Percentiles rank a stretch among this genome's conserved stretches.
Evolutionary conservation across 2,329 filamentous ascomycete species (phyloP).

Genomic region (Fusarium brachygibbosum): DNA sequence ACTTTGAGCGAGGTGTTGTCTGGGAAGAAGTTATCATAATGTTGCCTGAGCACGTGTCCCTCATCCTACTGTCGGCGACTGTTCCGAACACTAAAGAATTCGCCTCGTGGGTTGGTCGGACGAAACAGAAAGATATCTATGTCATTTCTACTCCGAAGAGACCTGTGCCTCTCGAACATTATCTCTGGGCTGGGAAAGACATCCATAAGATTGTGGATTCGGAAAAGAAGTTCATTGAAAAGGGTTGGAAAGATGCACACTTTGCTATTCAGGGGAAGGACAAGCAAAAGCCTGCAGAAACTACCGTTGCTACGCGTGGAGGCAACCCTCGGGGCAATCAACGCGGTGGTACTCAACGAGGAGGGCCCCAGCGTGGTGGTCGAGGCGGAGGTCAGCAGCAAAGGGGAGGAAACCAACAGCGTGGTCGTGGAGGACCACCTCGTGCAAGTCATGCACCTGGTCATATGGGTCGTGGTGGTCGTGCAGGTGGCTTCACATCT

Average conservation of each 20-base stretch:
- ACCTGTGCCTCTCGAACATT: constrained; percentile 95
- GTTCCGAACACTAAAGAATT: constrained; percentile 98
- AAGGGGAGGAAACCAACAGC: constrained; percentile 63
- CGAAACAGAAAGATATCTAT: constrained; percentile 99
- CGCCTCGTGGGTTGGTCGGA: constrained; percentile 96
- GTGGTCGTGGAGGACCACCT: constrained; percentile 66
- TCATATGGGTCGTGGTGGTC: constrained; percentile 90
- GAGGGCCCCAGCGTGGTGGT: constrained; percentile 62
- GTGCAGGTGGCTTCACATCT: constrained; percentile 86
- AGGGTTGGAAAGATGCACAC: constrained; percentile 95
- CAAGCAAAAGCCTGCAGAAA: constrained; percentile 69
- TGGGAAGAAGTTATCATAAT: constrained; percentile 99
- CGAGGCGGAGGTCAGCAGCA: constrained; percentile 62
- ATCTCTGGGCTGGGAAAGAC: constrained; percentile 92
- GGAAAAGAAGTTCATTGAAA: constrained; percentile 91
- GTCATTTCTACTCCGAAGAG: constrained; percentile 98
- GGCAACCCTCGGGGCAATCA: constrained; percentile 56
- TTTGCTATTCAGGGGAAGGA: constrained; percentile 84
- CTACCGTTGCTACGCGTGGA: constrained; percentile 55
- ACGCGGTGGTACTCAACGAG: constrained; percentile 53
- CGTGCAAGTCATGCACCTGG: constrained; percentile 75
- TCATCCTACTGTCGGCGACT: constrained; percentile 94
- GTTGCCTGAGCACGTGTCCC: constrained; percentile 95
- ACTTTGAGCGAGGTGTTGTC: constrained; percentile 93
- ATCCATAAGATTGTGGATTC: constrained; percentile 96